These are phyloP conservation scores for Moniliophthora roreri DNA, from an alignment of 1,284 basidiomycete species.

Conservation along the genomic window DNA sequence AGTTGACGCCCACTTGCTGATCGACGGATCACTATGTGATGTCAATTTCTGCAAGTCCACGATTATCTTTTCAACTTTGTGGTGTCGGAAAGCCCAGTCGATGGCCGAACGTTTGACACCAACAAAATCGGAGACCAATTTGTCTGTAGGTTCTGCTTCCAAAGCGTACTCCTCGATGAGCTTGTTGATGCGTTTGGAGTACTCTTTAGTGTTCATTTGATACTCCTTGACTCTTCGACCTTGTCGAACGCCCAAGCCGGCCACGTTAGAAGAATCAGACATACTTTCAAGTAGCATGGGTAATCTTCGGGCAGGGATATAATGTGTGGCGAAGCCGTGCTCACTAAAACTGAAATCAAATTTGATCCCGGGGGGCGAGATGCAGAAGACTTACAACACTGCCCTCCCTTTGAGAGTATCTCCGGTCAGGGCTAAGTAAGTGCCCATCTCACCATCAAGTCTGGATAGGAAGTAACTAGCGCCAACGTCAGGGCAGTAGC, in stretches of 20 bases:
- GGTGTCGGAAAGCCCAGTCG: slow-evolving; percentile 75
- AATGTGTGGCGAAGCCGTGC: slow-evolving; percentile 91
- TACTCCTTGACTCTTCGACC: background rate
- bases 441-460: slow-evolving; percentile 90
- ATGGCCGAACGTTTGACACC: slow-evolving; percentile 73
- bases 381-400: slow-evolving; percentile 66
- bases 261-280: slow-evolving; percentile 55
- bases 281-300: slow-evolving; percentile 66
- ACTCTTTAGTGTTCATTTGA: slow-evolving; percentile 26
- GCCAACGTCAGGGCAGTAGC: slow-evolving; percentile 90
- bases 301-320: slow-evolving; percentile 74
- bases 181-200: slow-evolving; percentile 46
- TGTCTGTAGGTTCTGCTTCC: slow-evolving; percentile 45
- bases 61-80: slow-evolving; percentile 72
- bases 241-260: background rate
- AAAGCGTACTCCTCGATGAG: slow-evolving; percentile 70
- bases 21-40: slow-evolving; percentile 39
- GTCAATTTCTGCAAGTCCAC: slow-evolving; percentile 51
- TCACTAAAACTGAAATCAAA: slow-evolving; percentile 50
- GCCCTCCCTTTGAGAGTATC: slow-evolving; percentile 73
- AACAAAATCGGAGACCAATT: slow-evolving; percentile 59
- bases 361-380: slow-evolving; percentile 10
- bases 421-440: slow-evolving; percentile 92
- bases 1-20: slow-evolving; percentile 72
- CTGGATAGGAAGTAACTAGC: slow-evolving; percentile 88